Base-by-base conservation (phyloP, 495 filamentous ascomycete species). In the Hypomontagnella submonticulosa region DNA sequence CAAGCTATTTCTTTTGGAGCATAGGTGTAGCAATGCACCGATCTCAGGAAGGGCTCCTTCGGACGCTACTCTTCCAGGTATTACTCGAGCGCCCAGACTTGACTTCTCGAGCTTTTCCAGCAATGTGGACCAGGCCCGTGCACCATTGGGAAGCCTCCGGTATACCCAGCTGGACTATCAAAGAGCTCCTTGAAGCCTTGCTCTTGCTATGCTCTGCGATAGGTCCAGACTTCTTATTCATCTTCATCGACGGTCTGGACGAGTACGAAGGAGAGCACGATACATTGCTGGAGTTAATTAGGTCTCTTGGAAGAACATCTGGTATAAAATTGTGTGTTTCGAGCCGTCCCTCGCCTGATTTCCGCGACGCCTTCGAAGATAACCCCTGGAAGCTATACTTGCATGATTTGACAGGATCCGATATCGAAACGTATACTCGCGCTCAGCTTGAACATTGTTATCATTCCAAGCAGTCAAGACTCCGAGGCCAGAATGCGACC, bases 181-280 rank as follows among this genome's bases (percentile, higher is more conserved):
- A 54, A 11, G 15, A 50, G 4, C 47, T 50, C 19, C 47, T 50
- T 7, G 47, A 50, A 7, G 47, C 27, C 1, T n/a, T 50, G n/a
- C 18, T 50, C 12, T 50, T 4, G 1, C 47, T 50, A n/a, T 32
- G 27, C 9, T 36, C 47, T 4, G n/a, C 32, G 3, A 36, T 50
- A 11, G 15, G 15, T n/a, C 51, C 20, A 4, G 51, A 38, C 8
- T 32, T n/a, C 19, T 18, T 54, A 10, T 54, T 54, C 1, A 54
- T 54, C 7, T 42, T 54, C 20, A 54, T 54, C 20, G 51, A 54
- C 3, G 51, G 51, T 19, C 19, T 54, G 5, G 51, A 54, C 11
- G 51, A 54, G 15, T 54, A 41, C 20, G 30, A 20, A 4, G 51
- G 51, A 12, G 36, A 54, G 9, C 51, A 54, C 4, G 51, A 34